Evolutionary conservation across 139 green algal species (phyloP).

Genomic region (Dunaliella primolecta): DNA sequence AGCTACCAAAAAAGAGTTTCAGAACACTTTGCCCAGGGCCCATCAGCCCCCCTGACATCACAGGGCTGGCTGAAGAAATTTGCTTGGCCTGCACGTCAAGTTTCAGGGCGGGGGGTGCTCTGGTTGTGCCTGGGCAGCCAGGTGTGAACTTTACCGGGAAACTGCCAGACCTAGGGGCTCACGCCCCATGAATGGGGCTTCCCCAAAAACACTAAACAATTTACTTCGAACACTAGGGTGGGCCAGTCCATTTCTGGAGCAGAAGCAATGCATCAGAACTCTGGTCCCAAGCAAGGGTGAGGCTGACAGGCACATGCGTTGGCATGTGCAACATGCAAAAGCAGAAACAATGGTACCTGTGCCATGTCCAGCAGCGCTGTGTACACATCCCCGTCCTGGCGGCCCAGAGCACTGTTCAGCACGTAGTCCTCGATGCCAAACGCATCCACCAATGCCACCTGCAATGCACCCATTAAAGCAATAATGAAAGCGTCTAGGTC

Average conservation of each 20-base stretch:
- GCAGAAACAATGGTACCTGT: constrained; percentile 15
- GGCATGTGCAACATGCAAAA: not conserved
- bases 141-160: too few species aligned
- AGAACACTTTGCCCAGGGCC: too few species aligned
- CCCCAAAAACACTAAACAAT: not conserved
- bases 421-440: constrained; percentile 82
- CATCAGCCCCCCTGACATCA: too few species aligned
- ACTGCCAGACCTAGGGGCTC: too few species aligned
- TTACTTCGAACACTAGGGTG: not conserved
- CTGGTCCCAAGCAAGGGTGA: not conserved
- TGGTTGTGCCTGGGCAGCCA: too few species aligned
- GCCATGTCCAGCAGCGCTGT: constrained; percentile 72
- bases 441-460: constrained; percentile 75
- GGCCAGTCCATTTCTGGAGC: not conserved
- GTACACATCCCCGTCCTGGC: constrained; percentile 82
- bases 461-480: not conserved
- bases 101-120: too few species aligned
- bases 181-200: too few species aligned
- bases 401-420: constrained; percentile 76
- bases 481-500: too few species aligned
- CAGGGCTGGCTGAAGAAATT: too few species aligned
- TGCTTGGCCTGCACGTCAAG: too few species aligned
- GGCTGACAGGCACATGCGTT: not conserved
- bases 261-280: not conserved
- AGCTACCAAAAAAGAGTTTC: too few species aligned